Conservation (phyloP, 352 stramenopile genomes). For the Phytopythium vexans region DNA sequence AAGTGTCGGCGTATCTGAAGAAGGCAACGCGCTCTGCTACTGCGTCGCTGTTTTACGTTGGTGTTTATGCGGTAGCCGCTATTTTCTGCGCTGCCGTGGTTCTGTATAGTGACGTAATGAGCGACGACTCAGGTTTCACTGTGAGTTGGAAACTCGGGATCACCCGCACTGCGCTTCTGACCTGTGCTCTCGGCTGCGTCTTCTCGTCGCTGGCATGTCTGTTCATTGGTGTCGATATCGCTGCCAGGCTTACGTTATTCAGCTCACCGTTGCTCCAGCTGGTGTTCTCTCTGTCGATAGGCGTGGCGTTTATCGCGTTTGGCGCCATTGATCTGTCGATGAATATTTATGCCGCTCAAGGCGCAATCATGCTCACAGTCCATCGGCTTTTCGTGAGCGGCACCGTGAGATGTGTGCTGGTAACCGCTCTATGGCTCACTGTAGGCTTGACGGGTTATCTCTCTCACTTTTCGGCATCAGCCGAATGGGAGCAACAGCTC, state of each 20-base stretch:
- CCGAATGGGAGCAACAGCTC: slow-evolving; percentile 27
- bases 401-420: slow-evolving; percentile 10
- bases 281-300: slow-evolving; percentile 38
- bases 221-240: slow-evolving; percentile 39
- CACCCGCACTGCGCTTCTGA: slow-evolving; percentile 7
- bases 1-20: neutral
- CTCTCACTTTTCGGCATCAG: slow-evolving; percentile 26
- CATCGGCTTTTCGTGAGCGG: slow-evolving; percentile 46
- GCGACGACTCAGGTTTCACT: neutral
- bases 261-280: slow-evolving; percentile 46
- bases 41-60: neutral
- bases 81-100: neutral
- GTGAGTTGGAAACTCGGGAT: slow-evolving; percentile 14
- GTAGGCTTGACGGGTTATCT: slow-evolving; percentile 32
- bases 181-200: slow-evolving; percentile 15
- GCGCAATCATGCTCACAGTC: slow-evolving; percentile 27
- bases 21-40: neutral
- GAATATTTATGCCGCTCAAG: slow-evolving; percentile 33
- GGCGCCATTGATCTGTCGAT: slow-evolving; percentile 20
- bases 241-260: slow-evolving; percentile 32
- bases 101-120: too few relatives aligned
- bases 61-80: neutral
- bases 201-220: slow-evolving; percentile 28
- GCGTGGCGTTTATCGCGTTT: slow-evolving; percentile 28
- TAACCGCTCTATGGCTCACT: slow-evolving; percentile 20